Base-by-base conservation (phyloP, 768 basidiomycete species). In the Boletus insuetus region DNA sequence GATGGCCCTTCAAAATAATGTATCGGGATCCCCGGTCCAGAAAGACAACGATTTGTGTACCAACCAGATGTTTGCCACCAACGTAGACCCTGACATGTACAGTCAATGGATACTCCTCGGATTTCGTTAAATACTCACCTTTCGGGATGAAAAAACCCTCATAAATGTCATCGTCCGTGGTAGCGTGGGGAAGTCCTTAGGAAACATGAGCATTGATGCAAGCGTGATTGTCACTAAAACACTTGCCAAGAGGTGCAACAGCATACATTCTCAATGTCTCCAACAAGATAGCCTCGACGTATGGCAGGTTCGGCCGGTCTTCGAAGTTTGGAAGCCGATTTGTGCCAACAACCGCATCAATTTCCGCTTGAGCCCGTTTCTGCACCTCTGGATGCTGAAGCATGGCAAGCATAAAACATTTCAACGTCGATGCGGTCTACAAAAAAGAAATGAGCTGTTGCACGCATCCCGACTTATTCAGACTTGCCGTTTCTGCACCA, bases 361-460 rank as follows among this genome's bases (percentile, higher is more conserved):
- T 51, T 53, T 74, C 73, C 34, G 62, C 63, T 7, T 69, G 61
- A 29, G 73, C 73, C 22, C 54, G 56, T 12, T 49, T 43, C 44
- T 74, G 72, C n/a, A 69, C 63, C 10, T 68, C 67, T 1, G 73
- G 73, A 49, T 71, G 40, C 8, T 55, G 52, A 9, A 67, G 29
- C 68, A 74, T 75, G 13, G 64, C 67, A n/a, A 73, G 58, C 53
- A 73, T 57, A 51, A 76, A 74, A 2, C 42, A 51, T 22, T 54
- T 53, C 42, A 60, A 34, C 13, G 53, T 57, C 1, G 67, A 40
- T 1, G 46, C n/a, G 3, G 54, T 51, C 58, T 62, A 40, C 7
- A 51, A 52, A 54, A 11, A 49, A 46, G 6, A 14, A 34, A 3
- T 46, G 31, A 57, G 31, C 16, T 32, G 7, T 44, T 16, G 53